phyloP scores from a whole-genome alignment of 306 rosid species.

The Vigna radiata region DNA sequence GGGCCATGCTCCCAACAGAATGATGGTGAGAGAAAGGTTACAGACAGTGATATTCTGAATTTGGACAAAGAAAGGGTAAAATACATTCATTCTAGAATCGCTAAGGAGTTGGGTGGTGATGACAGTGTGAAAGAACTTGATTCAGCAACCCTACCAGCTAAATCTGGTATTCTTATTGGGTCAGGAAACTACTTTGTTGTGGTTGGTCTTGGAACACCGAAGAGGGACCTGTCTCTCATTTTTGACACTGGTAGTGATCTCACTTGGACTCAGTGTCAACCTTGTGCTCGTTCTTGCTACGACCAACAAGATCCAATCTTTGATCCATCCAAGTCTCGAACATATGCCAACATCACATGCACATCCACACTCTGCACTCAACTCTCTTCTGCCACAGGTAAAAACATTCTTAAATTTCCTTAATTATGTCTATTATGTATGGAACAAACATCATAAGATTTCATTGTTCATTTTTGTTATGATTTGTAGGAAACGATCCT shows the following conservation, averaged over 20 bases:
- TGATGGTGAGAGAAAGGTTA: not conserved
- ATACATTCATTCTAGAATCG: slow-evolving; percentile 47
- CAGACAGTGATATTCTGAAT: slow-evolving; percentile 48
- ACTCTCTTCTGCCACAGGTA: slow-evolving; percentile 62
- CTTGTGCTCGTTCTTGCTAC: slow-evolving; percentile 63
- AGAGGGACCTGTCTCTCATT: slow-evolving; percentile 54
- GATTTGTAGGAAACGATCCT: slow-evolving; percentile 49
- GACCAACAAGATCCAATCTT: slow-evolving; percentile 58
- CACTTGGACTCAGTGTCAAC: slow-evolving; percentile 85
- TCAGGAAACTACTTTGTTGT: slow-evolving; percentile 67
- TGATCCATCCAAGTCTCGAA: slow-evolving; percentile 53
- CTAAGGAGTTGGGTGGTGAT: not conserved
- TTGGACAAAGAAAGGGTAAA: slow-evolving; percentile 55
- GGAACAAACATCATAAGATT: too few relatives aligned
- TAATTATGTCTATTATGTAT: too few relatives aligned
- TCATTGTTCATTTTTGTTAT: too few relatives aligned
- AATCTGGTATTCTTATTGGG: slow-evolving; percentile 59
- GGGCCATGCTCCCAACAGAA: slow-evolving; percentile 61
- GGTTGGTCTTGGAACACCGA: slow-evolving; percentile 71
- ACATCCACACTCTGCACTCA: slow-evolving; percentile 52
- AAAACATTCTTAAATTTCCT: not conserved
- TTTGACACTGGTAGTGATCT: slow-evolving; percentile 80
- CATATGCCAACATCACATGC: slow-evolving; percentile 64
- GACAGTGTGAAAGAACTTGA: not conserved
- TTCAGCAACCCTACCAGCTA: slow-evolving; percentile 55